Base-by-base conservation (phyloP, 2,329 filamentous ascomycete genomes). In the Fusarium duplospermum region DNA sequence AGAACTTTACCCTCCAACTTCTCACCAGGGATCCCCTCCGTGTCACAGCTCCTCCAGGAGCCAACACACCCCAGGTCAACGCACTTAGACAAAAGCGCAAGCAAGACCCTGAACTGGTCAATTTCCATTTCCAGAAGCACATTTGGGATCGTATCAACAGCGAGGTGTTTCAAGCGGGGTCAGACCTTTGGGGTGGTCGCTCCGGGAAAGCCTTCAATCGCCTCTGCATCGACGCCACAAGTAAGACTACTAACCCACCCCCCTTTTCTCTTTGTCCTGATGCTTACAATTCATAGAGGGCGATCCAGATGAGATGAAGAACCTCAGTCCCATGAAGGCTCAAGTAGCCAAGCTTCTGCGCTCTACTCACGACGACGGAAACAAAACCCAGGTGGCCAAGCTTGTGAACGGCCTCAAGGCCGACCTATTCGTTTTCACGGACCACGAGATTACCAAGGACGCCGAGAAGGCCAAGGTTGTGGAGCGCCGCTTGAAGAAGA, bases 281-380 rank as follows among this genome's bases (percentile, higher is more conserved):
- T n/a, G 4, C 35, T 75, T 27, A 75, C 22, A 9, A 13, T n/a
- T 16, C 9, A 4, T 24, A 75, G 72, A 58, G 18, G 47, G 62
- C 4, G 6, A 63, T 14, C 57, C 38, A 24, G 16, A 63, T 0
- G 42, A 20, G 13, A 73, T 70, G 70, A 9, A 57, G 9, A 50
- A 66, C 11, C 36, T 75, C 9, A 75, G 72, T 6, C 27, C 47
- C 35, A 38, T 68, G 14, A 75, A 75, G 22, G 57, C 69, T 0
- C 61, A 64, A 7, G 62, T 50, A 29, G 72, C 69, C 13, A 31
- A 58, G 3, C 2, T 42, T 2, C 35, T 75, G 1, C 8, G n/a
- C 24, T 9, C 29, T 38, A 42, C 22, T 8, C 61, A n/a, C 6
- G 14, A 62, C 16, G 20, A 14, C 2, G 1, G 35, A 4, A 75